phyloP scores from a whole-genome alignment of 2,329 filamentous ascomycete species.

The Colletotrichum sp. region DNA sequence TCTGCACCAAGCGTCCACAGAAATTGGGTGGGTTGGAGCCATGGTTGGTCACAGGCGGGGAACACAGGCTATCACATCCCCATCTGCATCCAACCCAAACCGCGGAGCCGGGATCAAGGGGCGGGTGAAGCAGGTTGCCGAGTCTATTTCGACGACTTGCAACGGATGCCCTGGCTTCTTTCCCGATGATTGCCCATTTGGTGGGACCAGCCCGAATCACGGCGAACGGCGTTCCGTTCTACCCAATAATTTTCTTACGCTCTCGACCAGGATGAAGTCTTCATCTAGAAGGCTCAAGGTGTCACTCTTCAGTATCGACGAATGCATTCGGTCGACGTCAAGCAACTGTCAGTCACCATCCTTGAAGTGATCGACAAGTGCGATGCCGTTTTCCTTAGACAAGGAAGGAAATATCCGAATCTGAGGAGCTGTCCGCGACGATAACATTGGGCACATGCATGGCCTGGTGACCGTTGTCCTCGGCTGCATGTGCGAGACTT shows the following conservation, averaged over 20 bases:
- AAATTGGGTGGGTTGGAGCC: neutral
- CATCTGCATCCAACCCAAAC: slow-evolving; percentile 22
- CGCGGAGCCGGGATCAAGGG: slow-evolving; percentile 20
- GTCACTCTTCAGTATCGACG: neutral
- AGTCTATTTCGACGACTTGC: slow-evolving; percentile 22
- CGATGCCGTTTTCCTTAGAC: neutral
- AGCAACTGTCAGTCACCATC: neutral
- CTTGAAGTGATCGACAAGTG: neutral
- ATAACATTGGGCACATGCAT: neutral
- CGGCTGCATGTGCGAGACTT: neutral
- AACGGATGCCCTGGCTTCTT: neutral
- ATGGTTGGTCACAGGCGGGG: neutral
- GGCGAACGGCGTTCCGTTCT: neutral
- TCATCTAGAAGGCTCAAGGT: neutral
- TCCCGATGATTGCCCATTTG: neutral
- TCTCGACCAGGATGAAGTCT: neutral
- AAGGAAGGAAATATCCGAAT: neutral
- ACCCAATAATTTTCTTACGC: neutral
- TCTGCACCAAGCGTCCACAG: slow-evolving; percentile 20
- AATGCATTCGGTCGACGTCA: neutral
- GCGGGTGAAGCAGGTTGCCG: slow-evolving; percentile 6
- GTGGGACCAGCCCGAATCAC: neutral
- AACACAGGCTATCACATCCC: neutral
- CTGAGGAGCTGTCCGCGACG: neutral
- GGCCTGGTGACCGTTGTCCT: neutral